A percentile compares a stretch with the other conserved stretches of the same genome.
Evolutionary conservation across 2,329 filamentous ascomycete genomes (phyloP).

Genomic region (Thelonectria blattea): DNA sequence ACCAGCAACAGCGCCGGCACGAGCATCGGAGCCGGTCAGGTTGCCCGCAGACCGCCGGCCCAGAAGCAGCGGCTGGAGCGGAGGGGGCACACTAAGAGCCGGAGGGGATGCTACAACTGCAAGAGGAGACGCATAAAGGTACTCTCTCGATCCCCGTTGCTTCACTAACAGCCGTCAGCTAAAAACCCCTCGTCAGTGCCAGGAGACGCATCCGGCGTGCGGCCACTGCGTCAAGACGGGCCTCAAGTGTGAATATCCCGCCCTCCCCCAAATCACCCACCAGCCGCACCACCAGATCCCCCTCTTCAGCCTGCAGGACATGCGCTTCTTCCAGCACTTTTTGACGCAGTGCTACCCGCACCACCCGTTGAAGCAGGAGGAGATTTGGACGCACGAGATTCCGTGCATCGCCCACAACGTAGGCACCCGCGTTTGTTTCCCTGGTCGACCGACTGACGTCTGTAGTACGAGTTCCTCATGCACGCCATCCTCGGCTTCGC

Average conservation of each 20-base stretch:
- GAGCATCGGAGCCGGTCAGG: slow-evolving; percentile 16
- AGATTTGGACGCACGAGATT: slow-evolving; percentile 70
- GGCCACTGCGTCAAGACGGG: slow-evolving; percentile 68
- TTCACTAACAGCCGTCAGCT: slow-evolving; percentile 9
- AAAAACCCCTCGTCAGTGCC: slow-evolving; percentile 55
- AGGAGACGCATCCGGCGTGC: slow-evolving; percentile 68
- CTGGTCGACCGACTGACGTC: slow-evolving; percentile 10
- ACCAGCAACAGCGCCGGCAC: slow-evolving; percentile 12
- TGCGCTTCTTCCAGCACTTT: slow-evolving; percentile 74
- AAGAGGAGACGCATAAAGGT: slow-evolving; percentile 71
- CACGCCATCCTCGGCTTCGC: slow-evolving; percentile 72
- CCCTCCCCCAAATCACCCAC: slow-evolving; percentile 55
- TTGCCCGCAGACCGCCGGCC: slow-evolving; percentile 23
- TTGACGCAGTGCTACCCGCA: slow-evolving; percentile 66
- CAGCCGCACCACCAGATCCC: slow-evolving; percentile 65
- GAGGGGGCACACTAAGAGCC: slow-evolving; percentile 70
- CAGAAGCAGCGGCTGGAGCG: slow-evolving; percentile 54
- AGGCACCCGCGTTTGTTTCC: slow-evolving; percentile 33
- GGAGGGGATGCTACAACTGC: slow-evolving; percentile 71
- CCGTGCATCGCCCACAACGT: slow-evolving; percentile 71
- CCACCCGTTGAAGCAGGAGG: slow-evolving; percentile 68
- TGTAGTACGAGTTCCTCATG: slow-evolving; percentile 70
- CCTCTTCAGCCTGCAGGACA: slow-evolving; percentile 66
- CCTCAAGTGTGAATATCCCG: slow-evolving; percentile 67
- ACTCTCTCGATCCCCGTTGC: slow-evolving; percentile 7